Evolutionary conservation across 176 grass and related monocot genomes (phyloP).

Genomic region (Lolium rigidum): DNA sequence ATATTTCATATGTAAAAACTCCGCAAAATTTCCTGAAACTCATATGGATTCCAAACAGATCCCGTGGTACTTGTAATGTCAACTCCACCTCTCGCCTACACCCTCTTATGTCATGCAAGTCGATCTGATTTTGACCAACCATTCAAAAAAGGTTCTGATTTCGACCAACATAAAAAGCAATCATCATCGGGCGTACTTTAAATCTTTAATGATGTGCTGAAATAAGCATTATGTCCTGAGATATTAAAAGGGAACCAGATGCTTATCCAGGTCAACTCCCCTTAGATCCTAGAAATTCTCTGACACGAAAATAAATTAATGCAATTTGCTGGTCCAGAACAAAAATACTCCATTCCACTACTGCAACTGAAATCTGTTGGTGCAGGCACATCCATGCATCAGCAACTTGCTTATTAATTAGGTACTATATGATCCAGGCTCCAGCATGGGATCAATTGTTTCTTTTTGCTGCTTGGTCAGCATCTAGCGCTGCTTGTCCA

Average conservation of each 20-base stretch:
- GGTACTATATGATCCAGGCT: background rate
- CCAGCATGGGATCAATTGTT: background rate
- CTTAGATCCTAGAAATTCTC: constrained; percentile 1
- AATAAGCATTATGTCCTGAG: background rate
- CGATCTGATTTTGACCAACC: background rate
- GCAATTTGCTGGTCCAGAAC: constrained; percentile 1
- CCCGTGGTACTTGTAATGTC: background rate
- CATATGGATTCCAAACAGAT: background rate
- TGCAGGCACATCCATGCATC: background rate
- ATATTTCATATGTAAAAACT: background rate
- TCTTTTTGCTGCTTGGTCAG: background rate
- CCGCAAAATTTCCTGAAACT: background rate
- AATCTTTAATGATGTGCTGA: background rate
- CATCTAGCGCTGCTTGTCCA: constrained; percentile 2
- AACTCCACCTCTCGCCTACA: background rate
- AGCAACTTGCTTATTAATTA: background rate
- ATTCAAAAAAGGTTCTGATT: background rate
- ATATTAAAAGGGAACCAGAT: background rate
- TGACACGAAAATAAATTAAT: background rate
- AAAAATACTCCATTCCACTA: constrained; percentile 1
- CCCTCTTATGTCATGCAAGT: background rate
- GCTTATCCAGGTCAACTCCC: constrained; percentile 16
- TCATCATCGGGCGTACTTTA: background rate
- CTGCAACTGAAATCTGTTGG: background rate
- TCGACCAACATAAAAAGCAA: background rate